phyloP scores from a whole-genome alignment of 2,329 filamentous ascomycete genomes.

The Pseudopyricularia javanii region DNA sequence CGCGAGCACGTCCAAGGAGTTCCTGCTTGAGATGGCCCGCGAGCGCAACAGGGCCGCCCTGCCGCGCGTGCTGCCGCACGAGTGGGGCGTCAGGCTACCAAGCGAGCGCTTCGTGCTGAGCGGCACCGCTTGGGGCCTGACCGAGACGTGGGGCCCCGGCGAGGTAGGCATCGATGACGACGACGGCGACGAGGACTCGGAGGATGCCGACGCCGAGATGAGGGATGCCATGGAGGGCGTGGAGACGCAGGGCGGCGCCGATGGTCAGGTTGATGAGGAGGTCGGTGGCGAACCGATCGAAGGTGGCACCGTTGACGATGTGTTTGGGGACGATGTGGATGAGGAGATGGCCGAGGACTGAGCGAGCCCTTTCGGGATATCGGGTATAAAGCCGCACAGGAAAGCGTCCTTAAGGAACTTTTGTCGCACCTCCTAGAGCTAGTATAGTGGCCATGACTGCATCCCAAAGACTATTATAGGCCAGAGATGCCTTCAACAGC shows the following conservation, averaged over 20 bases:
- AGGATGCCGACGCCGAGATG: slow-evolving; percentile 12
- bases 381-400: no score
- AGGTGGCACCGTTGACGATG: slow-evolving; percentile 38
- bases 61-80: slow-evolving; percentile 48
- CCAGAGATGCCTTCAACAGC: no score
- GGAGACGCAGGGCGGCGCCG: slow-evolving; percentile 24
- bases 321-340: slow-evolving; percentile 22
- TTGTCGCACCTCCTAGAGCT: no score
- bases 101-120: slow-evolving; percentile 58
- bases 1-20: slow-evolving; percentile 53
- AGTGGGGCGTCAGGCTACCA: slow-evolving; percentile 56
- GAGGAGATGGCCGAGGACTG: slow-evolving; percentile 22
- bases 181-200: slow-evolving; percentile 28
- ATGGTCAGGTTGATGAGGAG: slow-evolving; percentile 39
- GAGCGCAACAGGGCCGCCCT: slow-evolving; percentile 57
- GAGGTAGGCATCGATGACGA: slow-evolving; percentile 29
- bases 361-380: no score
- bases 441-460: no score
- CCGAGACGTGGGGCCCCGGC: slow-evolving; percentile 40
- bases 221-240: slow-evolving; percentile 38
- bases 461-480: no score
- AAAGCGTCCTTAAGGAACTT: no score
- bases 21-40: slow-evolving; percentile 60
- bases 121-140: slow-evolving; percentile 52
- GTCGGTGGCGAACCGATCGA: slow-evolving; percentile 41